Percentiles rank a stretch among this genome's conserved stretches.
Conservation (phyloP, 2,329 filamentous ascomycete genomes). For the Stagonosporopsis rhizophila region DNA sequence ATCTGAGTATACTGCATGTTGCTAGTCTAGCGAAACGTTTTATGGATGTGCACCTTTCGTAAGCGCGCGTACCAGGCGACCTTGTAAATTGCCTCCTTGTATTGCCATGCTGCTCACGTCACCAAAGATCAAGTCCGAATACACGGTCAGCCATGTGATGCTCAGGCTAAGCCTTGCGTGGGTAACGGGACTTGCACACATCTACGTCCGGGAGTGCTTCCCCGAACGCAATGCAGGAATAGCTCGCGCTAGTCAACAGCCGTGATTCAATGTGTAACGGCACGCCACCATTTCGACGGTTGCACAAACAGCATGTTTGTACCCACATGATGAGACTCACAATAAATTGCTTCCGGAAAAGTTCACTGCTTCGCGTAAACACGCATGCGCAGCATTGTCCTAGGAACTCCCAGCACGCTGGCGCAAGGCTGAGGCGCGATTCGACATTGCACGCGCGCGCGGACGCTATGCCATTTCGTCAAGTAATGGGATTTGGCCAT, state of each 20-base stretch:
- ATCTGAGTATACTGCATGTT: background rate
- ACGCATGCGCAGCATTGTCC: slow-evolving; percentile 22
- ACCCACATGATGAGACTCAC: slow-evolving; percentile 12
- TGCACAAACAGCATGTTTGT: slow-evolving; percentile 16
- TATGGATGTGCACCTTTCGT: background rate
- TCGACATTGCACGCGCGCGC: slow-evolving; percentile 1
- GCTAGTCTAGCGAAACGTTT: background rate
- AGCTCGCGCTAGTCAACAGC: slow-evolving; percentile 19
- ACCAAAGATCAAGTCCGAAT: slow-evolving; percentile 6
- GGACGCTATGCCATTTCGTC: background rate
- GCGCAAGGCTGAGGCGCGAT: slow-evolving; percentile 4
- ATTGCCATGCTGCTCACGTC: slow-evolving; percentile 10
- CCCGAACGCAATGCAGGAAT: slow-evolving; percentile 22
- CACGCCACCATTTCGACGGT: slow-evolving; percentile 24
- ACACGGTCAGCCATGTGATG: slow-evolving; percentile 15
- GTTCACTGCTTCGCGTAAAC: slow-evolving; percentile 23
- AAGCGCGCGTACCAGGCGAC: slow-evolving; percentile 13
- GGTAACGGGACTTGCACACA: slow-evolving; percentile 1
- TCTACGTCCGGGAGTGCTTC: slow-evolving; percentile 24
- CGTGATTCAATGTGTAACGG: slow-evolving; percentile 22
- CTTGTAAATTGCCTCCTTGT: slow-evolving; percentile 4
- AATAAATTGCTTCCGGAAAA: slow-evolving; percentile 10
- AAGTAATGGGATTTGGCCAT: background rate
- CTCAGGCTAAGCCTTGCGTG: slow-evolving; percentile 13
- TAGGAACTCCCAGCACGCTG: slow-evolving; percentile 13